Evolutionary conservation across 208 protist species (phyloP).

Genomic region (Trypanosoma avium): DNA sequence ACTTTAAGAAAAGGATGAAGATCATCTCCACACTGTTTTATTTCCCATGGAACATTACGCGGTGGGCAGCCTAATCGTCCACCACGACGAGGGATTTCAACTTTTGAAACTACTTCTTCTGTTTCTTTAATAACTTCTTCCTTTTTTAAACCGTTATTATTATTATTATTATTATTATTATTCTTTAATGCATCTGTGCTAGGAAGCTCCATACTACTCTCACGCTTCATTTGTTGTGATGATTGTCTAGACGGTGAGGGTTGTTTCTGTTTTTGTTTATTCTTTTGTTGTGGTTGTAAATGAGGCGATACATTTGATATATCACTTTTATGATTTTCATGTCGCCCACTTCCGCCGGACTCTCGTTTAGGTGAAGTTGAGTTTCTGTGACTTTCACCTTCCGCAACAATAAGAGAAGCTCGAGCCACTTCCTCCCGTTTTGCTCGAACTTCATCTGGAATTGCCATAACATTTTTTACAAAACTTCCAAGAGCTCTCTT

Average conservation of each 20-base stretch:
- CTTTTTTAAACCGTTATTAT: no score
- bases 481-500: constrained; percentile 41
- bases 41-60: not conserved
- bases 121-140: not conserved
- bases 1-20: not conserved
- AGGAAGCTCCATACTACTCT: no score
- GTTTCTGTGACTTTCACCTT: not conserved
- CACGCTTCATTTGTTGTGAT: no score
- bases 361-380: constrained; percentile 4
- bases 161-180: no score
- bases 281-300: not conserved
- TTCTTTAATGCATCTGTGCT: no score
- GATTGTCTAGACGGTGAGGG: no score
- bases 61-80: constrained; percentile 12
- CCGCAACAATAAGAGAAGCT: constrained; percentile 27
- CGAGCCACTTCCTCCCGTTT: constrained; percentile 75
- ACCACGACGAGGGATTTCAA: not conserved
- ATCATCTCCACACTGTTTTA: not conserved
- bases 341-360: not conserved
- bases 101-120: not conserved
- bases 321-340: not conserved
- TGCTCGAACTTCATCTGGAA: constrained; percentile 48
- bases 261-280: no score
- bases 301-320: not conserved
- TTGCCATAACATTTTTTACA: constrained; percentile 45